Base-by-base conservation (phyloP, 1,284 basidiomycete genomes). In the Ceratobasidium papillatum region DNA sequence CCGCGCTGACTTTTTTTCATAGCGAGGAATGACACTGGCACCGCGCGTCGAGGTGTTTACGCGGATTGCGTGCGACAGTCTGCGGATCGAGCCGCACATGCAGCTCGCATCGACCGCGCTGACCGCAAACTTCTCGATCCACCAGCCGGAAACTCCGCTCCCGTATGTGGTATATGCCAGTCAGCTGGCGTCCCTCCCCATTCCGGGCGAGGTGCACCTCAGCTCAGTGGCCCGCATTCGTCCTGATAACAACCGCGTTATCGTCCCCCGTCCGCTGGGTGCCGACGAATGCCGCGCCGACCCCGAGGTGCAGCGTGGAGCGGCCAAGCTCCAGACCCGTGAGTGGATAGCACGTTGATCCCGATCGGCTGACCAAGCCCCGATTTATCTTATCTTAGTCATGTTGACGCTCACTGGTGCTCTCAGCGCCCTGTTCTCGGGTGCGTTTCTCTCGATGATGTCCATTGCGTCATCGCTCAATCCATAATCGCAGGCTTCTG, bases 21-120 rank as follows among this genome's bases (percentile, higher is more conserved):
- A 93, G 91, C 90, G 91, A 58, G 91, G 90, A 71, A 92, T 93
- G 90, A 93, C 91, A 7, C 81, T 91, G 54, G 91, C 91, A 9
- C 89, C 91, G 51, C 87, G 91, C 64, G 87, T 93, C 22, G 89
- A 93, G 82, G 88, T 93, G 41, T 91, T 87, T 82, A 92, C 90
- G n/a, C 89, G 92, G 78, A 84, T 93, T 49, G 88, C 92, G 2
- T 93, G 91, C 82, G 85, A 87, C 76, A 83, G 84, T 22, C 79
- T 91, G 51, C 85, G 88, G 65, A 81, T 85, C 52, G 81, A 75
- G 49, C 76, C 75, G 12, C 76, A 75, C 38, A 30, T 38, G 14
- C 30, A 45, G 49, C 58, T 82, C 79, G 79, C 81, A 74, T 80
- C 81, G 45, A 19, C 27, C 61, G 30, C 62, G 49, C 27, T 66